Percentiles rank a stretch among this genome's conserved stretches.
phyloP scores from a whole-genome alignment of 106 monocot genomes.

The Acorus gramineus region DNA sequence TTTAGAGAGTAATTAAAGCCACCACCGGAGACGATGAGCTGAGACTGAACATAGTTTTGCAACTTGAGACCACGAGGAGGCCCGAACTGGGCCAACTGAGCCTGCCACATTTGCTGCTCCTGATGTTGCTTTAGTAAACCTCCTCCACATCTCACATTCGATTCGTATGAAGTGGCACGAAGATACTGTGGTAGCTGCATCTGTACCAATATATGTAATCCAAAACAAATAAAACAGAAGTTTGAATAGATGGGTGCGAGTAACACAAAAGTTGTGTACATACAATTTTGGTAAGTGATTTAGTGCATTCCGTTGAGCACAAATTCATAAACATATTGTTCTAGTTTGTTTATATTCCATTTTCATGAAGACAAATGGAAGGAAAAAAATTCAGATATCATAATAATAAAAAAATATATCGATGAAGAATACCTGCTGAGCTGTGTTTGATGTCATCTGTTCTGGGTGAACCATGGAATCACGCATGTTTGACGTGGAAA shows the following conservation, averaged over 20 bases:
- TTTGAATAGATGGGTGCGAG: too few species aligned
- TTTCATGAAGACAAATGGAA: too few species aligned
- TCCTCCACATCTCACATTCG: conserved; percentile 6
- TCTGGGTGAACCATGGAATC: conserved; percentile 17
- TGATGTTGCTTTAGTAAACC: conserved; percentile 9
- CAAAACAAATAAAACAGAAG: not conserved
- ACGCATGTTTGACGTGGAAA: conserved; percentile 14
- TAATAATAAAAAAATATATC: too few species aligned
- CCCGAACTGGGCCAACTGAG: conserved; percentile 15
- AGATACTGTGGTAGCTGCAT: conserved; percentile 23
- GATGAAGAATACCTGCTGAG: too few species aligned
- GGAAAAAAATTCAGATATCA: too few species aligned
- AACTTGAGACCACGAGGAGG: conserved; percentile 1
- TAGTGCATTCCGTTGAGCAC: too few species aligned
- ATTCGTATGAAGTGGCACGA: conserved; percentile 13
- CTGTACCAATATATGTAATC: conserved; percentile 9
- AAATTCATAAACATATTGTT: too few species aligned
- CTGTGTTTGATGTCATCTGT: conserved; percentile 5
- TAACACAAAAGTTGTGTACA: too few species aligned
- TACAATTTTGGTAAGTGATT: too few species aligned
- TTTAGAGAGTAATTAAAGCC: not conserved
- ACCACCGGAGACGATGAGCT: conserved; percentile 1
- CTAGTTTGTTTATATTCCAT: too few species aligned
- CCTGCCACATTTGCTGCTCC: conserved; percentile 25
- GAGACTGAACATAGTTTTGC: conserved; percentile 1